Percentiles rank a stretch among this genome's conserved stretches.
Conservation (phyloP, 768 basidiomycete species). For the Phlebiopsis flavidoalba region DNA sequence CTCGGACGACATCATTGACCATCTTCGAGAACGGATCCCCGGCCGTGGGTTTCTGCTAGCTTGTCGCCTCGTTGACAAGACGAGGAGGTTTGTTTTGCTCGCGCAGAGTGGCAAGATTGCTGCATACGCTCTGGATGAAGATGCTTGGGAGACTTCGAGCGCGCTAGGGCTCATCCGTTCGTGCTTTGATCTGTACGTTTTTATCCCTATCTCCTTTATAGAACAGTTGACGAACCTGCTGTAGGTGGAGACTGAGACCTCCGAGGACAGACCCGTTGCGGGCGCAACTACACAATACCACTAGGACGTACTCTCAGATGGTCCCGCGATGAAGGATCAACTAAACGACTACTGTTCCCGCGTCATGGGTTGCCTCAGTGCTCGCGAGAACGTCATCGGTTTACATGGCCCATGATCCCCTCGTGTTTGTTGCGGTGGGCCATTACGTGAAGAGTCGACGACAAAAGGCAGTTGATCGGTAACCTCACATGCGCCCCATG, state of each 20-base stretch:
- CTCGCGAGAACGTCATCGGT: conserved; percentile 97
- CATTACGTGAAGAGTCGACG: conserved; percentile 90
- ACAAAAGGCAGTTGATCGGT: no score
- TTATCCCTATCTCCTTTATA: neutral
- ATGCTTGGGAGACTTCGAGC: conserved; percentile 80
- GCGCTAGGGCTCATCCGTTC: conserved; percentile 83
- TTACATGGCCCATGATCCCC: conserved; percentile 94
- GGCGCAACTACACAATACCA: no score
- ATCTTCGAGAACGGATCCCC: conserved; percentile 73
- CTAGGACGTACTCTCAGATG: conserved; percentile 78
- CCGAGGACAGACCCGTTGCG: no score
- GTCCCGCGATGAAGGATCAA: conserved; percentile 76
- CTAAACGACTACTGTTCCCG: conserved; percentile 95
- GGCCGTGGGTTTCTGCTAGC: conserved; percentile 50
- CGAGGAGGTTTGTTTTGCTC: conserved; percentile 87
- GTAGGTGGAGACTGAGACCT: no score
- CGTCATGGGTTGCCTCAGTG: conserved; percentile 94
- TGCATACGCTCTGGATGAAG: conserved; percentile 94
- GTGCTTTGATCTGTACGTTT: conserved; percentile 85
- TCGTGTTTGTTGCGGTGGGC: conserved; percentile 97
- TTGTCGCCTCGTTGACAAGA: conserved; percentile 71
- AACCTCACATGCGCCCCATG: no score
- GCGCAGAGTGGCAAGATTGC: conserved; percentile 90
- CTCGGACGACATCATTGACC: conserved; percentile 74
- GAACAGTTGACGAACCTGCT: no score